A percentile compares a stretch with the other conserved stretches of the same genome.
phyloP scores from a whole-genome alignment of 768 basidiomycete species.

The Xerocomellus chrysenteron region DNA sequence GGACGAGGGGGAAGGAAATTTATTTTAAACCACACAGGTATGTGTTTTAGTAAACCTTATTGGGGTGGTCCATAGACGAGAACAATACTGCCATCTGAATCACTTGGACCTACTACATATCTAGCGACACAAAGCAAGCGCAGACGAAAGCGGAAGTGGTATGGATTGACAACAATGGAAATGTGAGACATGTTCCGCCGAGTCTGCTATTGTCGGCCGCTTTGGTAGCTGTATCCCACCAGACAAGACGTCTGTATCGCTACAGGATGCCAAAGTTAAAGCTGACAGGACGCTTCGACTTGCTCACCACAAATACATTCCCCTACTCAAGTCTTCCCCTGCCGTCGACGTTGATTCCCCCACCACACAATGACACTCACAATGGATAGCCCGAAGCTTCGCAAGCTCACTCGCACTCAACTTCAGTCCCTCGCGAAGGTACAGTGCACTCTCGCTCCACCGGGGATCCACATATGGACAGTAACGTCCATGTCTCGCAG shows the following conservation, averaged over 20 bases:
- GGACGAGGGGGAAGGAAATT: not conserved
- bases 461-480: not conserved
- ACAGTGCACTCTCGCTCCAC: not conserved
- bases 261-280: not conserved
- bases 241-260: not conserved
- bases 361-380: not conserved
- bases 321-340: not conserved
- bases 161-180: not conserved
- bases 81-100: slow-evolving; percentile 10
- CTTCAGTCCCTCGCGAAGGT: slow-evolving; percentile 30
- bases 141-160: not conserved
- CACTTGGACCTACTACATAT: slow-evolving; percentile 12
- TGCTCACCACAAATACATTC: not conserved
- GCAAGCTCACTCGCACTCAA: slow-evolving; percentile 18
- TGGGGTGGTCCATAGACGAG: slow-evolving; percentile 1
- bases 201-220: not conserved
- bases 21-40: not conserved
- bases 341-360: not conserved
- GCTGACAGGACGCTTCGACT: not conserved
- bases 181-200: not conserved
- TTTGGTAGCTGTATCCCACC: not conserved
- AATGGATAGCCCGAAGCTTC: slow-evolving; percentile 22
- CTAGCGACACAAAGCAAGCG: not conserved
- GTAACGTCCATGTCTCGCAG: slow-evolving; percentile 11
- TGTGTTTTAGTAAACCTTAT: slow-evolving; percentile 5